Evolutionary conservation across 306 rosid species (phyloP), one percentile per base, ranked within the genome.

Genomic region (Pterocarpus macrocarpus): DNA sequence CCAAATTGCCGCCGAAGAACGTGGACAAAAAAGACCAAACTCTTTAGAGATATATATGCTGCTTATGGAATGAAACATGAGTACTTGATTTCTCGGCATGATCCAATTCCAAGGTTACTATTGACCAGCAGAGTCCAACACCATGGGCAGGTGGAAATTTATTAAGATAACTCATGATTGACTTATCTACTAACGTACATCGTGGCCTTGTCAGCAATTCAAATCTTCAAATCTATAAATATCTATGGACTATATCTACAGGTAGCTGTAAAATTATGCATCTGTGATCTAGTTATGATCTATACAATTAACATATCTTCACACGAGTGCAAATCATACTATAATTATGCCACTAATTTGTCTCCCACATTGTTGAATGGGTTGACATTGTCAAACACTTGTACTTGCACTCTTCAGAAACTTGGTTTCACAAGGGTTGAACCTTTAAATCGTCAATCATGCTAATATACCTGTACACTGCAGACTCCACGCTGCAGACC

Each of bases 1-100:
- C 57, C 50, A 1, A 81, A 78, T 85, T 62, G 41, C 61, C 84
- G 84, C 83, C 86, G 78, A 13, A 22, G 61, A 78, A 77, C 71
- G 63, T 33, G 88, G 74, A 55, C 39, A 41, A 41, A 13, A 52
- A 9, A 6, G 55, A 45, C 66, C 64, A 75, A 32, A 47, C 38
- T 38, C 50, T 59, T 15, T 0, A 8, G 30, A 28, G 13, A 71
- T 3, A 52, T 12, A 39, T 28, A 45, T 44, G 64, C 72, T 73
- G 32, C 59, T 80, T 49, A 3, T 7, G 43, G 1, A 4, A 1
- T 35, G 64, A 66, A 55, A 55, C 4, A 53, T 2, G 5, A 53
- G 28, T 16, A 12, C 32, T 5, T 52, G 2, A 55, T 43, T 45
- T 66, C 28, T 13, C 34, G 6, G 5, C 30, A 70, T 59, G 11